phyloP scores from a whole-genome alignment of 164 flowering plant genomes.

The Sedum album region DNA sequence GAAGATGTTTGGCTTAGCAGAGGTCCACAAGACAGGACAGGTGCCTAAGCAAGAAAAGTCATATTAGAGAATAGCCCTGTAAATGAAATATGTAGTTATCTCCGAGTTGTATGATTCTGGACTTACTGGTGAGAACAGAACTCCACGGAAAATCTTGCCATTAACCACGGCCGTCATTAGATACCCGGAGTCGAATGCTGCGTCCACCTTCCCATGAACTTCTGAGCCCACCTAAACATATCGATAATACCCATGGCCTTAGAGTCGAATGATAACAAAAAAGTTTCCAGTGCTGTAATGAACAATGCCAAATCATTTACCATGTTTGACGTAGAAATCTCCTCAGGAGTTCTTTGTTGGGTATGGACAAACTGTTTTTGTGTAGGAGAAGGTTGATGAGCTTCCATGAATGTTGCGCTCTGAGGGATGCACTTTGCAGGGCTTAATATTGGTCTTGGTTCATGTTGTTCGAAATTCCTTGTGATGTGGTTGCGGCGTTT shows the following conservation, averaged over 20 bases:
- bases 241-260: not conserved
- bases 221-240: slow-evolving; percentile 71
- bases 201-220: slow-evolving; percentile 76
- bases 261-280: not conserved
- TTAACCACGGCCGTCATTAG: slow-evolving; percentile 86
- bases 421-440: not conserved
- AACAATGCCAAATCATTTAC: not conserved
- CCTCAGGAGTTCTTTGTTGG: slow-evolving; percentile 24
- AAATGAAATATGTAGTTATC: too few species aligned
- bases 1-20: slow-evolving; percentile 16
- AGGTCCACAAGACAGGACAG: slow-evolving; percentile 26
- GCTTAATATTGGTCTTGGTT: not conserved
- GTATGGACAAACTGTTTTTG: slow-evolving; percentile 23
- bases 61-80: not conserved
- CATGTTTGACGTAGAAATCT: slow-evolving; percentile 24
- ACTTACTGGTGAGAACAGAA: slow-evolving; percentile 79
- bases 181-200: slow-evolving; percentile 85
- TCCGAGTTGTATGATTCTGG: not conserved
- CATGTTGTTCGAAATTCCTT: not conserved
- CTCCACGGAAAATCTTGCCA: slow-evolving; percentile 76
- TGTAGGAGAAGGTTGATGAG: slow-evolving; percentile 22
- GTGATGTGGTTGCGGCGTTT: slow-evolving; percentile 14
- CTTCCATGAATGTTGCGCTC: slow-evolving; percentile 13
- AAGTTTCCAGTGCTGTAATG: not conserved
- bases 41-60: slow-evolving; percentile 30